Base-by-base conservation (phyloP, 306 rosid genomes). In the Sicyos edulis region DNA sequence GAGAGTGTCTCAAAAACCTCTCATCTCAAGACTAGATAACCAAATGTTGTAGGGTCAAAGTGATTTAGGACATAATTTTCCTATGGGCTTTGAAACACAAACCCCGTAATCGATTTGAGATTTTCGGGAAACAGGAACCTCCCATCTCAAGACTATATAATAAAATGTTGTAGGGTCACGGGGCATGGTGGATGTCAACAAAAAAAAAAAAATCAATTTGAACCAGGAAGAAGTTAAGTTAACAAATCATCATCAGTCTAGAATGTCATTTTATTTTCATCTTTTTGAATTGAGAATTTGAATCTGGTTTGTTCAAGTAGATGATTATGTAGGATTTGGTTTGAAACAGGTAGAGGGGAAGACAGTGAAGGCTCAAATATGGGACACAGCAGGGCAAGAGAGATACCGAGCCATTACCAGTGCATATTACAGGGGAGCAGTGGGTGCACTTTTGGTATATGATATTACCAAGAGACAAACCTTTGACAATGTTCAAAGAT, bases 371-470 rank as follows among this genome's bases (percentile, higher is more conserved):
- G 93, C 93, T 51, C 93, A 88, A 77, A 88, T 88, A 85, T 88
- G 93, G 93, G 93, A 88, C 75, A 88, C 93, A 8, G 90, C 93
- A 1, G 93, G 93, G 8, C 93, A 88, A 77, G 93, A 88, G 78
- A 88, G 93, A 81, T 88, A 88, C 79, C 63, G 90, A 78, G 90
- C 93, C 0, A 88, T 88, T 69, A 88, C 93, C 0, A 88, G 93
- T 77, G 93, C 93, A 10, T 88, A 88, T 73, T 88, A 85, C 40
- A 82, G 93, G 76, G 93, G 93, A 65, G 93, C 90, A 13, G 90
- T 88, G 24, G 93, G 93, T n/a, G 88, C 93, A 42, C 77, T 88
- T 24, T 79, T 88, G 71, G 88, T 88, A 2, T 88, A 84, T 60
- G 93, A 88, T 81, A 88, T 88, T 50, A 88, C 90, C 71, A 88